Evolutionary conservation across 2,329 filamentous ascomycete species (phyloP).

Genomic region (Penicillium verrucosum): DNA sequence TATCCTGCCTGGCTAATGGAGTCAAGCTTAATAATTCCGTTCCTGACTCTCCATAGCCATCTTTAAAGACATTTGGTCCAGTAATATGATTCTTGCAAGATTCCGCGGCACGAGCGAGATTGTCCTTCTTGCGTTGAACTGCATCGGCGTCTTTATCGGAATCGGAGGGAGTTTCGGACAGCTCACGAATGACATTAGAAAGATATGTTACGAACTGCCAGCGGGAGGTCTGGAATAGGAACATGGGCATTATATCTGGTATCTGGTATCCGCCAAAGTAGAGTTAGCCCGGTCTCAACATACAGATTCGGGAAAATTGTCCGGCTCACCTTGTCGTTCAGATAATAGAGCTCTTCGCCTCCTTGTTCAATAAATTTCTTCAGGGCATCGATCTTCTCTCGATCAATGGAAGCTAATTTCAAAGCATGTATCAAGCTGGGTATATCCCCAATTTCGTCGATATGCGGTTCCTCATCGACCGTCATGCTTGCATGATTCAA

Average conservation of each 20-base stretch:
- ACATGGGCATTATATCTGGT: slow-evolving; percentile 78
- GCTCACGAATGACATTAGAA: slow-evolving; percentile 59
- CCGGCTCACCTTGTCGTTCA: slow-evolving; percentile 58
- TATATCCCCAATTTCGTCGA: slow-evolving; percentile 61
- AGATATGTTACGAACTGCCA: slow-evolving; percentile 71
- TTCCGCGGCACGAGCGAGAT: slow-evolving; percentile 69
- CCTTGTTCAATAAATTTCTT: slow-evolving; percentile 77
- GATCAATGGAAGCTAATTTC: slow-evolving; percentile 71
- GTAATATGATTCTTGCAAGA: slow-evolving; percentile 78
- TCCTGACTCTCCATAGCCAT: slow-evolving; percentile 46
- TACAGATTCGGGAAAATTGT: neutral
- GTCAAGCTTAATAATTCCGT: slow-evolving; percentile 31
- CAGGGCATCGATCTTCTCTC: slow-evolving; percentile 84
- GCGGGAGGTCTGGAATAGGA: slow-evolving; percentile 86
- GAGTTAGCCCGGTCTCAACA: neutral
- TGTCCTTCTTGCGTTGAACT: slow-evolving; percentile 54
- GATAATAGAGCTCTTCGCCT: slow-evolving; percentile 69
- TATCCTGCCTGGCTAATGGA: slow-evolving; percentile 23
- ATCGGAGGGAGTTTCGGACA: slow-evolving; percentile 47
- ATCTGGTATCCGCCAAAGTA: slow-evolving; percentile 49
- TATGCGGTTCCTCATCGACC: slow-evolving; percentile 43
- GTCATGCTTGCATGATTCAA: slow-evolving; percentile 40
- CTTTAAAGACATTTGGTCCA: slow-evolving; percentile 82
- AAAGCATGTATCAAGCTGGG: slow-evolving; percentile 67
- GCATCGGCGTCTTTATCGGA: slow-evolving; percentile 43